phyloP scores from a whole-genome alignment of 139 green algal species.

The Desmodesmus armatus region DNA sequence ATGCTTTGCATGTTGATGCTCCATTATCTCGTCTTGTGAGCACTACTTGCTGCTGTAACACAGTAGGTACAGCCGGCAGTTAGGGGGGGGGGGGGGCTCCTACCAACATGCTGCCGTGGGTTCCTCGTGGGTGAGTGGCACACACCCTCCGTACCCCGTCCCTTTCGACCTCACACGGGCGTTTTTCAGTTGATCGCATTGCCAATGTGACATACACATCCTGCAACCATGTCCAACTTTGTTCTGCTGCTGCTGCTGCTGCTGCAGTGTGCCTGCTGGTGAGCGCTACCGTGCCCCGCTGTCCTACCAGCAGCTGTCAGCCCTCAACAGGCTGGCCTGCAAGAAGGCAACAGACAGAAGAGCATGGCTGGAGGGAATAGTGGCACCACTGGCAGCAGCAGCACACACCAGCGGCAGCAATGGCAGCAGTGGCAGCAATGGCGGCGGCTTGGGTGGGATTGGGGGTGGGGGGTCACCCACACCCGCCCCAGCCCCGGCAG shows the following conservation, averaged over 20 bases:
- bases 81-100: too few relatives aligned
- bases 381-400: conserved; percentile 25
- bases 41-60: too few relatives aligned
- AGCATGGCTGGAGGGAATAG: conserved; percentile 31
- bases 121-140: too few relatives aligned
- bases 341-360: conserved; percentile 36
- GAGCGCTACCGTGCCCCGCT: not conserved
- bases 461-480: too few relatives aligned
- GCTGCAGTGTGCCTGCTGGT: conserved; percentile 1
- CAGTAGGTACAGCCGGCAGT: too few relatives aligned
- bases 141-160: too few relatives aligned
- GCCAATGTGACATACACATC: too few relatives aligned
- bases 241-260: not conserved
- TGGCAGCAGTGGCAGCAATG: not conserved
- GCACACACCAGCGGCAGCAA: not conserved
- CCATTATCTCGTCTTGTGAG: too few relatives aligned
- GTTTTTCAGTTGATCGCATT: too few relatives aligned
- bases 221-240: not conserved
- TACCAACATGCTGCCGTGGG: too few relatives aligned
- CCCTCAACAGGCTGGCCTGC: not conserved
- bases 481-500: not conserved
- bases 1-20: too few relatives aligned
- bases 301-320: not conserved
- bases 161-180: too few relatives aligned
- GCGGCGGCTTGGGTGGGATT: not conserved